These are phyloP conservation scores for Cucurbita moschata DNA, from an alignment of 306 rosid genomes.

Conservation along the genomic window DNA sequence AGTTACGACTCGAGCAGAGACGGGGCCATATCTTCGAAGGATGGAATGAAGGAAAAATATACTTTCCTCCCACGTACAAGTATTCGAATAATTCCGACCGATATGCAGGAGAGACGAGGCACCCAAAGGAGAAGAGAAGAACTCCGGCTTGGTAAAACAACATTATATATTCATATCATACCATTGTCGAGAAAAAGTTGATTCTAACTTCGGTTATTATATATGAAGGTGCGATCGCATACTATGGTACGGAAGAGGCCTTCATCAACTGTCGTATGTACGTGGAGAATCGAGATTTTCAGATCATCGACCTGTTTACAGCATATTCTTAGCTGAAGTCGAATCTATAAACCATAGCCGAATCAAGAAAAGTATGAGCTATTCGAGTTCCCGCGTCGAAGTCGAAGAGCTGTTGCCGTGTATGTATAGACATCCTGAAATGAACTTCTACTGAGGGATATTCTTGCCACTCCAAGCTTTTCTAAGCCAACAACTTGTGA, in stretches of 20 bases:
- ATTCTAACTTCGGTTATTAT: neutral
- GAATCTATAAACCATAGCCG: constrained; percentile 61
- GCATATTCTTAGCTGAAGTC: constrained; percentile 70
- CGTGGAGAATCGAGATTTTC: constrained; percentile 97
- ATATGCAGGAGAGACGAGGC: constrained; percentile 80
- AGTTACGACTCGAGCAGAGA: constrained; percentile 73
- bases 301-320: constrained; percentile 89
- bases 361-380: constrained; percentile 68
- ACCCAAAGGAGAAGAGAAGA: constrained; percentile 84
- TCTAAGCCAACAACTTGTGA: neutral
- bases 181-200: neutral
- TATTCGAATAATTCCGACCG: constrained; percentile 89
- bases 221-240: constrained; percentile 92
- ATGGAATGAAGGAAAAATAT: constrained; percentile 90
- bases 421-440: constrained; percentile 34
- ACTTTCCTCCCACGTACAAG: constrained; percentile 97
- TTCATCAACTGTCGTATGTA: constrained; percentile 76
- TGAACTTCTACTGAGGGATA: constrained; percentile 42
- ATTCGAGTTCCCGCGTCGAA: constrained; percentile 73
- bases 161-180: neutral
- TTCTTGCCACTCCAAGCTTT: neutral
- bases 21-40: constrained; percentile 72
- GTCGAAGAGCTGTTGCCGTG: constrained; percentile 83
- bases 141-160: constrained; percentile 86
- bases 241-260: constrained; percentile 90